phyloP scores from a whole-genome alignment of 2,329 filamentous ascomycete genomes.

The Claviceps digitariae region DNA sequence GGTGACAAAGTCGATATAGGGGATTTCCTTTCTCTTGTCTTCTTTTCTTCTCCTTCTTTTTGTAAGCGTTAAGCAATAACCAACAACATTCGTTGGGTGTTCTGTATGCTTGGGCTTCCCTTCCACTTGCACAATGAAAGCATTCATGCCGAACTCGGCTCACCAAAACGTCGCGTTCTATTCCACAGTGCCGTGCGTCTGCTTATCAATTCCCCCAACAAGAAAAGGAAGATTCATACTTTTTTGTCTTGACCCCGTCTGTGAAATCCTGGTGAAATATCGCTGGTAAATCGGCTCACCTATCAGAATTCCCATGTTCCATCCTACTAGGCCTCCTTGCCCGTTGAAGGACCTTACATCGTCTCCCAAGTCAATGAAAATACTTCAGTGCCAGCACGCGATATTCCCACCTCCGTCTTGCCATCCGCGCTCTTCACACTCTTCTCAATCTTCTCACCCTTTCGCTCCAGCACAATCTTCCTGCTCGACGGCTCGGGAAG shows the following conservation, averaged over 20 bases:
- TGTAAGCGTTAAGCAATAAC: no score
- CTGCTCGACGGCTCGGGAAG: slow-evolving; percentile 15
- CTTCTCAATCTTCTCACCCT: slow-evolving; percentile 25
- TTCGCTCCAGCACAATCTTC: slow-evolving; percentile 26
- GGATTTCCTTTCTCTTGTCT: no score
- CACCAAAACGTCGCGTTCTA: no score
- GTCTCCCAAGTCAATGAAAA: slow-evolving; percentile 26
- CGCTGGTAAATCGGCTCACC: neutral
- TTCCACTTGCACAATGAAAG: no score
- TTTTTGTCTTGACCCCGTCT: neutral
- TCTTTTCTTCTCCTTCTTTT: no score
- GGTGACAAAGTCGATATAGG: no score
- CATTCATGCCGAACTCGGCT: no score
- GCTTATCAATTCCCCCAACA: no score
- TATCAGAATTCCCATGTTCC: neutral
- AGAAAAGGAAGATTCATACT: no score
- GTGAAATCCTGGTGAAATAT: neutral
- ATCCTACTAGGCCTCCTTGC: neutral
- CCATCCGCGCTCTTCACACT: slow-evolving; percentile 26
- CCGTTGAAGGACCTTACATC: neutral
- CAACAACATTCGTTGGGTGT: no score
- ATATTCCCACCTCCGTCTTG: slow-evolving; percentile 29
- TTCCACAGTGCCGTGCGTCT: no score
- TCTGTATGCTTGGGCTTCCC: no score
- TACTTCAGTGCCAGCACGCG: slow-evolving; percentile 25